These are phyloP conservation scores for Salix suchowensis DNA, from an alignment of 345 rosid species.

Conservation along the genomic window DNA sequence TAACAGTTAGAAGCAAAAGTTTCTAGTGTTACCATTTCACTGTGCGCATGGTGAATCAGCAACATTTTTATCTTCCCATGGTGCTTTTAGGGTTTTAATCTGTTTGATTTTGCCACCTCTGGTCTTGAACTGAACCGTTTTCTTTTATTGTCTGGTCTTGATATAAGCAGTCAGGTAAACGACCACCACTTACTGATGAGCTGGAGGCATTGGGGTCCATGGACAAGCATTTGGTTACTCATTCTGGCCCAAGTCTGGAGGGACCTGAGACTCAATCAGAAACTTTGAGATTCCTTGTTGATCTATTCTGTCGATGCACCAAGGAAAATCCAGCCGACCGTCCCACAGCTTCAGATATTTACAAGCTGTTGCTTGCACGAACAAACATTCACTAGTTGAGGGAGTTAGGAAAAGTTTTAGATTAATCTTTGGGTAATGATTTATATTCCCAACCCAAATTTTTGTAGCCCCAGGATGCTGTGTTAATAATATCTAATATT, in stretches of 20 bases:
- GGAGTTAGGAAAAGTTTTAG: conserved; percentile 11
- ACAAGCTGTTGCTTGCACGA: conserved; percentile 39
- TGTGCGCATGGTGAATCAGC: not conserved
- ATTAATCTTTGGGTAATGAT: conserved; percentile 10
- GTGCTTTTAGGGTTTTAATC: not conserved
- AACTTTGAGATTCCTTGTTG: conserved; percentile 58
- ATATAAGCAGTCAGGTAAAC: conserved; percentile 56
- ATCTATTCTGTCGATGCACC: conserved; percentile 63
- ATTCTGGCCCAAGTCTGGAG: conserved; percentile 26
- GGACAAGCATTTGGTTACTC: conserved; percentile 25
- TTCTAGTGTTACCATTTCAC: not conserved
- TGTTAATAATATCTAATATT: not conserved
- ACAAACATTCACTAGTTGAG: conserved; percentile 19
- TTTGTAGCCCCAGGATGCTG: conserved; percentile 30
- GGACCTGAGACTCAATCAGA: conserved; percentile 42
- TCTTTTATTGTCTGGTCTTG: not conserved
- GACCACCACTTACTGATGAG: conserved; percentile 61
- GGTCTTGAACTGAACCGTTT: not conserved
- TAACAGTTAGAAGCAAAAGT: not conserved
- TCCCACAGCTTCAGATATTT: conserved; percentile 54
- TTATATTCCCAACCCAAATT: not conserved
- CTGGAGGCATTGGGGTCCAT: conserved; percentile 43
- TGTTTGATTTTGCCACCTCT: conserved; percentile 2
- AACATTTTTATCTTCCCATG: not conserved
- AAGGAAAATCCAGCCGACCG: conserved; percentile 64